These are phyloP conservation scores for Microbotryomycetes sp. DNA, from an alignment of 1,284 basidiomycete genomes.

Conservation along the genomic window DNA sequence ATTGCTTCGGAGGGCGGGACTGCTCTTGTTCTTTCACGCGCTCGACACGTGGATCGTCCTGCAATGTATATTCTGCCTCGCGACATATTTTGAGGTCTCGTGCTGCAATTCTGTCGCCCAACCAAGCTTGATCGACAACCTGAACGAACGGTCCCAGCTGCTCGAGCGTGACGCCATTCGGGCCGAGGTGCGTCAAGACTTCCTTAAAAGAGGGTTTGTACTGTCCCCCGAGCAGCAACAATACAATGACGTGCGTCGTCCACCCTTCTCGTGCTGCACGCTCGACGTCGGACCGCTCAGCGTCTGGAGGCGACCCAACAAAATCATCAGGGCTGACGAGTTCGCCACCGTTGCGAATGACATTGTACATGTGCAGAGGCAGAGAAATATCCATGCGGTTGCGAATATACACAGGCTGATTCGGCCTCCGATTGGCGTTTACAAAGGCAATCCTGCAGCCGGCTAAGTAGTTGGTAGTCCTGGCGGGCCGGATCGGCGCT, in stretches of 20 bases:
- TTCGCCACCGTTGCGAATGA: slow-evolving; percentile 9
- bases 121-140: slow-evolving; percentile 14
- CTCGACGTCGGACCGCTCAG: not conserved
- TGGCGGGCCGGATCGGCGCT: not conserved
- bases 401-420: not conserved
- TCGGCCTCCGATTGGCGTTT: not conserved
- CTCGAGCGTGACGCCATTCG: not conserved
- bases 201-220: slow-evolving; percentile 2
- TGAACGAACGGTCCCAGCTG: slow-evolving; percentile 19
- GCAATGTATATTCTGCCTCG: slow-evolving; percentile 6
- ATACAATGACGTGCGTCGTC: slow-evolving; percentile 28
- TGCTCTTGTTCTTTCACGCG: not conserved
- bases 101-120: not conserved
- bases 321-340: slow-evolving; percentile 22
- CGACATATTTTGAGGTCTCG: not conserved
- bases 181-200: slow-evolving; percentile 13
- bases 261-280: slow-evolving; percentile 6
- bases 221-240: not conserved
- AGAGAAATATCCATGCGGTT: slow-evolving; percentile 14
- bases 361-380: not conserved
- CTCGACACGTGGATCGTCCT: slow-evolving; percentile 3
- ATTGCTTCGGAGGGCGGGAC: not conserved
- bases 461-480: not conserved
- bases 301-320: not conserved
- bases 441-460: not conserved